A percentile compares a stretch with the other conserved stretches of the same genome.
phyloP scores from a whole-genome alignment of 225 moss, liverwort and hornwort species.

The Ulota crispa region DNA sequence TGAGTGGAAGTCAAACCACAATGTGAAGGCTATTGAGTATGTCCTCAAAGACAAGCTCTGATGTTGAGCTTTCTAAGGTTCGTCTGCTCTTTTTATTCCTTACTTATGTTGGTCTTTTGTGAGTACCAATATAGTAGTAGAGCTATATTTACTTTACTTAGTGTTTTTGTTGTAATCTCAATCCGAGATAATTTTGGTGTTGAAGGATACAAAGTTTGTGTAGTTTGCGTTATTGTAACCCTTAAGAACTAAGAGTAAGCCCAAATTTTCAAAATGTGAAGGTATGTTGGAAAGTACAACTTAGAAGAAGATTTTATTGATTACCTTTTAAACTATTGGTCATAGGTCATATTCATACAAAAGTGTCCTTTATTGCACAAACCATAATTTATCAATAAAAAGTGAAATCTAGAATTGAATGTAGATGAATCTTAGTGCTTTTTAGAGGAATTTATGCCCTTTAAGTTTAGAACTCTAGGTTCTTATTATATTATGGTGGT shows the following conservation, averaged over 20 bases:
- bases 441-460: too few species aligned
- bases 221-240: not conserved
- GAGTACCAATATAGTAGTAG: not conserved
- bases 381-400: too few species aligned
- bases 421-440: too few species aligned
- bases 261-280: too few species aligned
- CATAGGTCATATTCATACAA: too few species aligned
- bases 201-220: not conserved
- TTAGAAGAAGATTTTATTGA: too few species aligned
- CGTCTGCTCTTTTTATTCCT: constrained; percentile 2
- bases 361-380: too few species aligned
- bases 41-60: constrained; percentile 71
- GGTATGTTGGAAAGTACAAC: too few species aligned
- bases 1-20: constrained; percentile 80
- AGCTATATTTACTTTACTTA: not conserved
- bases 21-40: constrained; percentile 89
- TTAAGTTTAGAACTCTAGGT: too few species aligned
- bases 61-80: constrained; percentile 79
- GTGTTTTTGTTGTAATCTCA: not conserved
- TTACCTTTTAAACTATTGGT: too few species aligned
- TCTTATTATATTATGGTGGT: too few species aligned
- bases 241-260: not conserved
- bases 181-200: not conserved
- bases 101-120: not conserved
- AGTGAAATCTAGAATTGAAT: too few species aligned